Base-by-base conservation (phyloP, 2,329 filamentous ascomycete species). In the Polytolypa hystricis region DNA sequence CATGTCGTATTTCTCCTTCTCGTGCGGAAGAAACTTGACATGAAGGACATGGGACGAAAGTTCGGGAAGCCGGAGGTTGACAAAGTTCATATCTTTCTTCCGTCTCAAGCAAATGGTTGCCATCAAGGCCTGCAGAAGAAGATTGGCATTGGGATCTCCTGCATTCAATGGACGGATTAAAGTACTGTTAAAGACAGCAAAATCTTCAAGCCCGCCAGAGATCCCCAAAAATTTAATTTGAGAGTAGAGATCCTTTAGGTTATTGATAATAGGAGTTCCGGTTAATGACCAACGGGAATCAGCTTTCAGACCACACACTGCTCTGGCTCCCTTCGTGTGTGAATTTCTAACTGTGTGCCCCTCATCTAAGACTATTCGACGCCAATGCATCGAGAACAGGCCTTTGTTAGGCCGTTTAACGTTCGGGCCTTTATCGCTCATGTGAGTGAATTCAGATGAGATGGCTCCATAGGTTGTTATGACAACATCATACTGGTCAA, bases 31-130 rank as follows among this genome's bases (percentile, higher is more conserved):
- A 49, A 93, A 85, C 6, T 77, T 68, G 46, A 93, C 75, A 6
- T 74, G 74, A 49, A 91, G 79, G 4, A 91, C 67, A 46, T 81
- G 86, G 52, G 89, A 84, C 1, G 77, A 79, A 50, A 93, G 77
- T 10, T 77, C 67, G 0, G 86, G 85, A 6, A 93, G 67, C 43
- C 77, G 81, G 14, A 93, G 65, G 46, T 93, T 84, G 35, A 94
- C 73, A 51, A 93, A 93, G 4, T 71, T 71, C 85, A 94, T 93
- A 38, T 89, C 79, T 55, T 94, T 94, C 57, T 78, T 81, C 25
- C 86, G 75, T 25, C 86, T 74, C 15, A 94, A 67, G 49, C 83
- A 91, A 31, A 93, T 71, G 12, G 81, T 77, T n/a, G 70, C 69
- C 76, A 93, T 87, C 30, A 93, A 68, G 4, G 76, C 71, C 51